Percentiles rank a stretch among this genome's conserved stretches.
phyloP scores from a whole-genome alignment of 441 rosid genomes.

The Biscutella laevigata region DNA sequence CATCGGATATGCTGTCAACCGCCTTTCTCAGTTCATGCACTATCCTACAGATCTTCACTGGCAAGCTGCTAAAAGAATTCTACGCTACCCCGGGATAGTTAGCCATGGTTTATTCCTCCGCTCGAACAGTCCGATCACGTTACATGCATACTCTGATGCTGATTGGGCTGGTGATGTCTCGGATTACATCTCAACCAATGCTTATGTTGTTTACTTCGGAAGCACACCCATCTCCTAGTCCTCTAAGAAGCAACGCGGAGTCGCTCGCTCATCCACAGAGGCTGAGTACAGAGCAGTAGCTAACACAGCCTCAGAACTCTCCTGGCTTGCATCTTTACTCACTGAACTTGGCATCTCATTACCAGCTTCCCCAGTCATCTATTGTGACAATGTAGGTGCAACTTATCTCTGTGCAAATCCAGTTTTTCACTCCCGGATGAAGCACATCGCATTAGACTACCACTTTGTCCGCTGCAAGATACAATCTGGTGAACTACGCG shows the following conservation, averaged over 20 bases:
- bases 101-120: no score
- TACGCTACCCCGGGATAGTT: no score
- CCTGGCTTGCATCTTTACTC: neutral
- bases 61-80: no score
- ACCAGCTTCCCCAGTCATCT: neutral
- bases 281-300: neutral
- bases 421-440: neutral
- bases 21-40: no score
- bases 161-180: neutral
- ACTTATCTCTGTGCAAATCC: neutral
- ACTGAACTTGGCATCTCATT: neutral
- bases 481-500: neutral
- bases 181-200: neutral
- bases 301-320: neutral
- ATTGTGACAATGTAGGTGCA: neutral
- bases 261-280: no score
- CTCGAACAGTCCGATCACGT: no score
- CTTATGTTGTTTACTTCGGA: neutral
- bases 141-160: neutral
- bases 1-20: no score
- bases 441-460: neutral
- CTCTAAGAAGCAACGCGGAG: neutral
- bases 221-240: constrained; percentile 6
- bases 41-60: no score
- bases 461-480: neutral